These are phyloP conservation scores for Tanozyma kutaoensis DNA, from an alignment of 805 yeast species.

Conservation along the genomic window DNA sequence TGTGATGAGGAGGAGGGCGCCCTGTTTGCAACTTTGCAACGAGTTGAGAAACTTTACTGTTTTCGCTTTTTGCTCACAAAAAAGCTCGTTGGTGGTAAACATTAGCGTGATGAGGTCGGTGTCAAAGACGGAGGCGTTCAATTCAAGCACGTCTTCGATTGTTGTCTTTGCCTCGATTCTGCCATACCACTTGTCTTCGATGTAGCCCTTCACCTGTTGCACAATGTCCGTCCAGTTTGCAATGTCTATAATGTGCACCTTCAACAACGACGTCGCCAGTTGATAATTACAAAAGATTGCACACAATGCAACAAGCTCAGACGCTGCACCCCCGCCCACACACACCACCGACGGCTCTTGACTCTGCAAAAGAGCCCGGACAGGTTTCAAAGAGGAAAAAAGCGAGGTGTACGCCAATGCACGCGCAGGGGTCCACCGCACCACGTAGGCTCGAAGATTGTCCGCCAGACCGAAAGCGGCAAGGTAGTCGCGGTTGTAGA, in stretches of 20 bases:
- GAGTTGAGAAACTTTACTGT: slow-evolving; percentile 35
- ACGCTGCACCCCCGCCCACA: slow-evolving; percentile 88
- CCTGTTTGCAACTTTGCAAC: slow-evolving; percentile 43
- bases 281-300: too few relatives aligned
- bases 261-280: slow-evolving; percentile 24
- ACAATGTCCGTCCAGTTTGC: slow-evolving; percentile 64
- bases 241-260: slow-evolving; percentile 53
- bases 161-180: slow-evolving; percentile 16
- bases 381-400: slow-evolving; percentile 36
- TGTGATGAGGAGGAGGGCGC: slow-evolving; percentile 51
- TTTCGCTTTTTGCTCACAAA: slow-evolving; percentile 49
- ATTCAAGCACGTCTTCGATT: slow-evolving; percentile 16
- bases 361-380: slow-evolving; percentile 22
- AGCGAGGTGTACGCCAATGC: slow-evolving; percentile 63
- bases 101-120: slow-evolving; percentile 52
- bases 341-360: slow-evolving; percentile 31
- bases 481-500: slow-evolving; percentile 58
- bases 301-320: slow-evolving; percentile 57
- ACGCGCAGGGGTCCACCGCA: slow-evolving; percentile 80
- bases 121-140: slow-evolving; percentile 5
- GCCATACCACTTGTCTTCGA: too few relatives aligned
- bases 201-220: too few relatives aligned
- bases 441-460: slow-evolving; percentile 64
- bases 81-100: slow-evolving; percentile 82
- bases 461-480: slow-evolving; percentile 53